Conservation (phyloP, 2,329 filamentous ascomycete genomes). For the Aureobasidium pullulans region DNA sequence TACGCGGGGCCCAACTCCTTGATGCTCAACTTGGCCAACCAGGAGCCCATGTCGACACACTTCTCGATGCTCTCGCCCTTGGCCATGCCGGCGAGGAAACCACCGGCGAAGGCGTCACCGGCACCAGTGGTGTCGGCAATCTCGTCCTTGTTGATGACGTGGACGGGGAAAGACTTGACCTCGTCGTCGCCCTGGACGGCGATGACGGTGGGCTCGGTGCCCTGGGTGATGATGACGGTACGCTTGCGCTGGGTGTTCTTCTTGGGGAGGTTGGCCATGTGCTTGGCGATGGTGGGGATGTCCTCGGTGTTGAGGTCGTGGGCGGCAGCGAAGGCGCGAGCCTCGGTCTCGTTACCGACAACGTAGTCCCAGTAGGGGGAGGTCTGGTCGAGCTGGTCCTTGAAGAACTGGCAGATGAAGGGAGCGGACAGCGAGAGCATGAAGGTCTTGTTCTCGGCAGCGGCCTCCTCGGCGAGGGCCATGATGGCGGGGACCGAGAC, state of each 20-base stretch:
- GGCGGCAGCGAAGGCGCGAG: conserved; percentile 74
- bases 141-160: conserved; percentile 64
- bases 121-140: conserved; percentile 97
- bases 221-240: conserved; percentile 88
- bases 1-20: conserved; percentile 94
- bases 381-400: conserved; percentile 80
- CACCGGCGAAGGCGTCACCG: conserved; percentile 91
- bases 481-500: conserved; percentile 87
- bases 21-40: conserved; percentile 90
- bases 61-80: conserved; percentile 73
- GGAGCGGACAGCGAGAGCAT: conserved; percentile 88
- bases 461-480: conserved; percentile 85
- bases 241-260: conserved; percentile 78
- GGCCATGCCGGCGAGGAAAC: conserved; percentile 83
- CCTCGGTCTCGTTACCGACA: conserved; percentile 96
- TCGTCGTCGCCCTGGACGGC: conserved; percentile 54
- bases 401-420: conserved; percentile 97
- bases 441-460: conserved; percentile 81
- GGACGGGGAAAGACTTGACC: conserved; percentile 73
- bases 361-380: conserved; percentile 92
- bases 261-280: conserved; percentile 84
- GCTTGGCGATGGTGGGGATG: conserved; percentile 75
- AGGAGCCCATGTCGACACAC: conserved; percentile 86
- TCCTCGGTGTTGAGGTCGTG: conserved; percentile 68
- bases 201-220: conserved; percentile 82